Evolutionary conservation across 1,284 basidiomycete species (phyloP).

Genomic region (Trichosporon coremiiforme): DNA sequence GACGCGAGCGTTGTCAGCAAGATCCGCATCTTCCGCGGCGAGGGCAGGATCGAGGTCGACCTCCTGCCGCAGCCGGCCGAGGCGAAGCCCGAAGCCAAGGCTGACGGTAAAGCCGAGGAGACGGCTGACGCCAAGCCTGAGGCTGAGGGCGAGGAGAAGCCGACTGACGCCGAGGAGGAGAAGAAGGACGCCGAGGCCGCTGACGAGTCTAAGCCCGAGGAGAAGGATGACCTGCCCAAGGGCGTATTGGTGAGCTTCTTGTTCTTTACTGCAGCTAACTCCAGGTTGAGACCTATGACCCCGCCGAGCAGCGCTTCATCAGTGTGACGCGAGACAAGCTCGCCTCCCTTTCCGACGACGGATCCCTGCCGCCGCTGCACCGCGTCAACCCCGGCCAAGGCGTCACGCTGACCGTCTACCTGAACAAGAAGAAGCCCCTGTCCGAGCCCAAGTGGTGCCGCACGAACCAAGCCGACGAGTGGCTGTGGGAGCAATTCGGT

Average conservation of each 20-base stretch:
- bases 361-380: slow-evolving; percentile 33
- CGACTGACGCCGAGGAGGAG: slow-evolving; percentile 21
- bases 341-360: slow-evolving; percentile 38
- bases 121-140: background rate
- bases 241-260: slow-evolving; percentile 53
- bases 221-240: slow-evolving; percentile 38
- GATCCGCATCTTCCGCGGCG: slow-evolving; percentile 75
- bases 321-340: slow-evolving; percentile 40
- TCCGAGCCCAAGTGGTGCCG: slow-evolving; percentile 96
- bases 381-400: slow-evolving; percentile 30
- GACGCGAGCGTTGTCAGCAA: slow-evolving; percentile 82
- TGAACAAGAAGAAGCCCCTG: slow-evolving; percentile 82
- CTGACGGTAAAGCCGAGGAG: background rate
- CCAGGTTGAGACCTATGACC: slow-evolving; percentile 53
- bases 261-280: slow-evolving; percentile 14
- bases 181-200: background rate
- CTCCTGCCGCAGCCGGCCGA: slow-evolving; percentile 47
- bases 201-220: slow-evolving; percentile 23
- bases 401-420: slow-evolving; percentile 60
- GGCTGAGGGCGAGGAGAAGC: slow-evolving; percentile 7
- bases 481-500: slow-evolving; percentile 84
- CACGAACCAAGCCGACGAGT: slow-evolving; percentile 88
- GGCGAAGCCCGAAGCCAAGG: background rate
- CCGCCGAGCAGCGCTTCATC: slow-evolving; percentile 49
- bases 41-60: slow-evolving; percentile 81